Evolutionary conservation across 176 grass and related monocot species (phyloP).

Genomic region (Saccharum spontaneum): DNA sequence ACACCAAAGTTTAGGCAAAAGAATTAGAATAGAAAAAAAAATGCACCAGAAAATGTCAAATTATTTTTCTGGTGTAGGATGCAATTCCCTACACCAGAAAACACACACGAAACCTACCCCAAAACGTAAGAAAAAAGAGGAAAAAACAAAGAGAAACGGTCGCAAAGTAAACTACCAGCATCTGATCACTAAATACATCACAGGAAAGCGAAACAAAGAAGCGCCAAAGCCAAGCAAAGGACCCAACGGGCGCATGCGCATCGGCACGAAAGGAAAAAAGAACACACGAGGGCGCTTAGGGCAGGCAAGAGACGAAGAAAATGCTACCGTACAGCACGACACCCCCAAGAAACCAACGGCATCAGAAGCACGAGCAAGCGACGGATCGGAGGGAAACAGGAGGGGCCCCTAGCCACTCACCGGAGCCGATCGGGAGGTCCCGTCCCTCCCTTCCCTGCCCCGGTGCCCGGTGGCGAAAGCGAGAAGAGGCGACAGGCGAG

Average conservation of each 20-base stretch:
- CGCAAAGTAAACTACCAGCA: not conserved
- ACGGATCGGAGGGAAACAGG: not conserved
- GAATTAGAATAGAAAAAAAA: not conserved
- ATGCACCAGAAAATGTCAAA: too few species aligned
- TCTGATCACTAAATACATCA: conserved; percentile 8
- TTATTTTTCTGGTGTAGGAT: too few species aligned
- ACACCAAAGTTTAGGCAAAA: conserved; percentile 13
- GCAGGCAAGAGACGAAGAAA: conserved; percentile 1
- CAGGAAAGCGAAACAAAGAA: not conserved
- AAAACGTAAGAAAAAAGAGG: not conserved
- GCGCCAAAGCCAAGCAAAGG: not conserved
- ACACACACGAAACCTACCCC: not conserved
- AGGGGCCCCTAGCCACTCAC: conserved; percentile 8
- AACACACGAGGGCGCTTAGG: not conserved
- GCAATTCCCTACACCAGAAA: too few species aligned
- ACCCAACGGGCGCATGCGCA: not conserved
- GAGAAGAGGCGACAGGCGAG: conserved; percentile 1
- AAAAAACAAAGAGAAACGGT: not conserved
- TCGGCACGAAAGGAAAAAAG: not conserved
- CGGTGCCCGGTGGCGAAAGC: not conserved
- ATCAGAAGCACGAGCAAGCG: not conserved
- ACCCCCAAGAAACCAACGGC: not conserved
- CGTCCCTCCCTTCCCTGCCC: not conserved
- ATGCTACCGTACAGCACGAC: conserved; percentile 1
- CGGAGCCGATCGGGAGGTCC: conserved; percentile 15